A percentile compares a stretch with the other conserved stretches of the same genome.
Evolutionary conservation across 495 filamentous ascomycete genomes (phyloP).

Genomic region (Penicillium paradoxum): DNA sequence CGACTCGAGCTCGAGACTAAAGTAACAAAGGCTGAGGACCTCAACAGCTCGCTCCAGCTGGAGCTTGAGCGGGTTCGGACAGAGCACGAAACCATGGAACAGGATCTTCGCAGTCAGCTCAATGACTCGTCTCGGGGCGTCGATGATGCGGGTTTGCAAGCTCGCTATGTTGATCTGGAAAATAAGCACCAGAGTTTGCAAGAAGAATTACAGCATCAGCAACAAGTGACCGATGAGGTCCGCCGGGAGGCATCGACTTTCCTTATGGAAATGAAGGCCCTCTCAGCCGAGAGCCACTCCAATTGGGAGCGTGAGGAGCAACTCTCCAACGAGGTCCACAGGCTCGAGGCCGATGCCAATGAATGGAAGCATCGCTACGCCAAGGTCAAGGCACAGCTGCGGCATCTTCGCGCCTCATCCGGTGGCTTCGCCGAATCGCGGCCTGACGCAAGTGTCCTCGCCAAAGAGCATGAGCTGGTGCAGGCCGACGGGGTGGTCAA

Average conservation of each 20-base stretch:
- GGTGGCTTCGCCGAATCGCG: conserved; percentile 61
- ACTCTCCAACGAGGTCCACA: conserved; percentile 63
- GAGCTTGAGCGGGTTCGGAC: conserved; percentile 69
- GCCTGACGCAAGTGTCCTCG: conserved; percentile 56
- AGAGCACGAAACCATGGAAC: conserved; percentile 60
- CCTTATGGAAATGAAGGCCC: conserved; percentile 79
- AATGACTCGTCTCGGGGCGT: conserved; percentile 43
- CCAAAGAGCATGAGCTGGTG: conserved; percentile 66
- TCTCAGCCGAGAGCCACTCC: conserved; percentile 73
- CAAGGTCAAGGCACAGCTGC: conserved; percentile 77
- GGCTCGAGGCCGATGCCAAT: conserved; percentile 73
- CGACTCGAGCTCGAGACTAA: conserved; percentile 71
- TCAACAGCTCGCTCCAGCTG: conserved; percentile 69
- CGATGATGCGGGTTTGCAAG: conserved; percentile 46
- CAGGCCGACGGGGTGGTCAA: conserved; percentile 72
- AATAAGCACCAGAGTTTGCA: conserved; percentile 70
- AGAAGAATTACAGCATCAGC: conserved; percentile 63
- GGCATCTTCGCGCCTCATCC: conserved; percentile 74
- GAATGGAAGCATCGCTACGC: conserved; percentile 90
- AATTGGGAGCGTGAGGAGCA: conserved; percentile 77
- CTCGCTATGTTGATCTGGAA: conserved; percentile 59
- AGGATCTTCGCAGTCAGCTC: conserved; percentile 59
- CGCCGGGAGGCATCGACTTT: conserved; percentile 78
- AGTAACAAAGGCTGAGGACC: conserved; percentile 67
- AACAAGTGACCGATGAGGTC: conserved; percentile 84